Percentiles rank a stretch among this genome's conserved stretches.
phyloP scores from a whole-genome alignment of 2,329 filamentous ascomycete species.

The Mollisia scopiformis region DNA sequence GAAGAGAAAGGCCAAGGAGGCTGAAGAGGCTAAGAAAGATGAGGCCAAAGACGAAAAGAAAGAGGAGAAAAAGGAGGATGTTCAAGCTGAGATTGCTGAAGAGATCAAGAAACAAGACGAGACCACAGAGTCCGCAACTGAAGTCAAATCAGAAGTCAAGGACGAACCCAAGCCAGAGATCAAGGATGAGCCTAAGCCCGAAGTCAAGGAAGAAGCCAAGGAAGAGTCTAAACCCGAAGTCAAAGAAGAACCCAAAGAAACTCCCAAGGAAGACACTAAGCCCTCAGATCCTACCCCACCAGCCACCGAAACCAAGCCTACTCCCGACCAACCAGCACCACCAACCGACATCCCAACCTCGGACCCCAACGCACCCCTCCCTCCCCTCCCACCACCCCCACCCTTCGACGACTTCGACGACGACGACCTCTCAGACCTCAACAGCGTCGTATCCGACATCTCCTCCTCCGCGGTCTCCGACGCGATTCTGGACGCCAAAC shows the following conservation, averaged over 20 bases:
- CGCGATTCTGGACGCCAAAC: constrained; percentile 25
- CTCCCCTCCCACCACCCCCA: not conserved
- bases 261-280: not conserved
- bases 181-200: not conserved
- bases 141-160: constrained; percentile 6
- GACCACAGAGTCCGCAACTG: constrained; percentile 9
- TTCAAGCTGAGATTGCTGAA: constrained; percentile 9
- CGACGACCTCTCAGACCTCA: constrained; percentile 10
- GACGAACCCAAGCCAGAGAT: not conserved
- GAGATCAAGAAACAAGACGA: constrained; percentile 14
- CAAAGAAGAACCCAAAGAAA: not conserved
- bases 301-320: not conserved
- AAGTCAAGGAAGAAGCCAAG: not conserved
- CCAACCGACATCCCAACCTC: not conserved
- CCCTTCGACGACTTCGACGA: constrained; percentile 13
- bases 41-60: constrained; percentile 10
- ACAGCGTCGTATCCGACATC: constrained; percentile 26
- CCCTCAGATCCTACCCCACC: not conserved
- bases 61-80: constrained; percentile 15
- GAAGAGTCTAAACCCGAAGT: not conserved
- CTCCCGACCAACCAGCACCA: not conserved
- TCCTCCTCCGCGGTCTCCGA: constrained; percentile 23
- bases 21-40: constrained; percentile 18
- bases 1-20: constrained; percentile 24
- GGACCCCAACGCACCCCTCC: not conserved